Conservation (phyloP, 768 basidiomycete genomes). For the Suillus weaverae region DNA sequence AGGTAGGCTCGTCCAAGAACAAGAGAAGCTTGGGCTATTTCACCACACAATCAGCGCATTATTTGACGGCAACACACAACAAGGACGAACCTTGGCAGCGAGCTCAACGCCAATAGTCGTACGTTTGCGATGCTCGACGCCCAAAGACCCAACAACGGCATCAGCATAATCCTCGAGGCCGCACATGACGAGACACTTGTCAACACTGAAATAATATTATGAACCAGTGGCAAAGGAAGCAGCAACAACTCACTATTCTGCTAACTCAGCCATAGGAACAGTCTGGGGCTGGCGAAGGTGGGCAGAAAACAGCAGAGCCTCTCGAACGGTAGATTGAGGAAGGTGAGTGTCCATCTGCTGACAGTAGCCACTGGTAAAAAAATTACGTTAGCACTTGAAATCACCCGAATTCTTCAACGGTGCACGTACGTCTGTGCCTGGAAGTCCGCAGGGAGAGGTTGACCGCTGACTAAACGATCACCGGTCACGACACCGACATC, state of each 20-base stretch:
- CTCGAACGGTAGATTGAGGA: constrained; percentile 78
- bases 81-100: constrained; percentile 82
- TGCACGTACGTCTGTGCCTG: constrained; percentile 54
- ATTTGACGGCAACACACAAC: constrained; percentile 54
- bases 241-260: constrained; percentile 45
- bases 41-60: constrained; percentile 28
- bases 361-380: constrained; percentile 23
- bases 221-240: neutral
- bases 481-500: constrained; percentile 68
- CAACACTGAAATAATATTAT: constrained; percentile 38
- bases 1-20: constrained; percentile 47
- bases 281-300: constrained; percentile 76
- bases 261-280: constrained; percentile 70
- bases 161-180: constrained; percentile 85
- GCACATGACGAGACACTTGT: constrained; percentile 80
- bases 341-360: constrained; percentile 88
- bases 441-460: constrained; percentile 57
- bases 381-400: constrained; percentile 26
- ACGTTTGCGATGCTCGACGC: constrained; percentile 75
- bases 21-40: constrained; percentile 28
- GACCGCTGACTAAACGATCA: constrained; percentile 64
- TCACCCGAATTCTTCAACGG: constrained; percentile 68
- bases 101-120: constrained; percentile 91
- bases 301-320: constrained; percentile 84
- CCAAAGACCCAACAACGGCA: constrained; percentile 72